A percentile compares a stretch with the other conserved stretches of the same genome.
phyloP scores from a whole-genome alignment of 2,329 filamentous ascomycete species.

The Fusarium equiseti region DNA sequence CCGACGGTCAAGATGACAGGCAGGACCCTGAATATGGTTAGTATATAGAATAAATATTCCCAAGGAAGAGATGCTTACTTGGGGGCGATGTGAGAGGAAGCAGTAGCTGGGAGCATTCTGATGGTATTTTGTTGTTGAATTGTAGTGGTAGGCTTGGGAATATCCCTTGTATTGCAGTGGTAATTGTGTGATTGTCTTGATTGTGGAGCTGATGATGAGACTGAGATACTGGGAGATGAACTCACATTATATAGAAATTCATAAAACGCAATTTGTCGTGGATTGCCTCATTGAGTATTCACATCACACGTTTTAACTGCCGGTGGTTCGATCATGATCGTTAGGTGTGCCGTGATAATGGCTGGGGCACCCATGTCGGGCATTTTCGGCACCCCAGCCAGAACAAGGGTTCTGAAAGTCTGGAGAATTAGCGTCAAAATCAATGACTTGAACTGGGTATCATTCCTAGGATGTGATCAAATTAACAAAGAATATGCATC shows the following conservation, averaged over 20 bases:
- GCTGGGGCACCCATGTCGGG: constrained; percentile 33
- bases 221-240: neutral
- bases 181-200: neutral
- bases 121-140: neutral
- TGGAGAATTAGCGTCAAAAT: constrained; percentile 14
- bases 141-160: neutral
- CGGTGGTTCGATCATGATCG: constrained; percentile 43
- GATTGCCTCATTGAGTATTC: neutral
- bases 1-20: constrained; percentile 41
- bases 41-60: accelerated
- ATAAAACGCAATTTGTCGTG: neutral
- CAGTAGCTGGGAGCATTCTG: constrained; percentile 40
- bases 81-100: constrained; percentile 17
- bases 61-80: constrained; percentile 21
- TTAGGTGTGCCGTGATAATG: constrained; percentile 27
- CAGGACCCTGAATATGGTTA: constrained; percentile 32
- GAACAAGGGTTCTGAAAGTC: neutral
- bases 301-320: constrained; percentile 39
- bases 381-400: constrained; percentile 30
- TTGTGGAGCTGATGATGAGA: constrained; percentile 7
- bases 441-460: no score
- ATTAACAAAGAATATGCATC: no score
- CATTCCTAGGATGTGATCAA: no score
- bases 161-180: neutral
- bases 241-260: constrained; percentile 32